phyloP scores from a whole-genome alignment of 2,329 filamentous ascomycete genomes.

The Fusarium sp. region DNA sequence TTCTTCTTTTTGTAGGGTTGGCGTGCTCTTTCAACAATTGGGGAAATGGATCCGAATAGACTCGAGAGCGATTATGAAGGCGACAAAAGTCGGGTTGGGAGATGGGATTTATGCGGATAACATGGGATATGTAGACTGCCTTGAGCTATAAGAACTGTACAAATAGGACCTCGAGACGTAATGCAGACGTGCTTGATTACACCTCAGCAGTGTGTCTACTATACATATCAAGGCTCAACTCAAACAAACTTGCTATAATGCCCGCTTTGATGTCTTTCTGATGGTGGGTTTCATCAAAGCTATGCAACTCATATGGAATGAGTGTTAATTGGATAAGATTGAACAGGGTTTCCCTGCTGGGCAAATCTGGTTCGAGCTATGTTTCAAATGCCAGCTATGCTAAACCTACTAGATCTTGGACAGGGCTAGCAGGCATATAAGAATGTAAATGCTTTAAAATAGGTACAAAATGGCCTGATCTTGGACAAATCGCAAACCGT shows the following conservation, averaged over 20 bases:
- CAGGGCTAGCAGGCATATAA: slow-evolving; percentile 9
- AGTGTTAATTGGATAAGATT: background rate
- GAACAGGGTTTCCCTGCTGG: background rate
- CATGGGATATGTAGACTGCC: slow-evolving; percentile 30
- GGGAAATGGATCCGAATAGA: slow-evolving; percentile 38
- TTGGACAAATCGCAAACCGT: slow-evolving; percentile 13
- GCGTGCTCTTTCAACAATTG: slow-evolving; percentile 41
- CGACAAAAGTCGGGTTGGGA: slow-evolving; percentile 14
- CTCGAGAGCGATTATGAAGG: slow-evolving; percentile 14
- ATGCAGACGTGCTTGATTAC: background rate
- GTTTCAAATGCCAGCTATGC: slow-evolving; percentile 28
- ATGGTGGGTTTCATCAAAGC: background rate
- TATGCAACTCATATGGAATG: background rate
- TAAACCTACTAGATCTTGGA: background rate
- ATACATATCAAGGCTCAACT: background rate
- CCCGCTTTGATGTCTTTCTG: background rate
- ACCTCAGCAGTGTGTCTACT: background rate
- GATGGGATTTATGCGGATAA: slow-evolving; percentile 20
- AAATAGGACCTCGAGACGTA: slow-evolving; percentile 24
- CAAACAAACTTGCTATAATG: background rate
- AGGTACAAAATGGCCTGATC: slow-evolving; percentile 32
- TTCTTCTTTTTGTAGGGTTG: slow-evolving; percentile 31
- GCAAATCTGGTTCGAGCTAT: slow-evolving; percentile 11
- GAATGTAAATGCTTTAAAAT: slow-evolving; percentile 15
- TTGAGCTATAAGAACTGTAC: slow-evolving; percentile 23